Evolutionary conservation across 257 asterid species (phyloP).

Genomic region (Penstemon newberryi): DNA sequence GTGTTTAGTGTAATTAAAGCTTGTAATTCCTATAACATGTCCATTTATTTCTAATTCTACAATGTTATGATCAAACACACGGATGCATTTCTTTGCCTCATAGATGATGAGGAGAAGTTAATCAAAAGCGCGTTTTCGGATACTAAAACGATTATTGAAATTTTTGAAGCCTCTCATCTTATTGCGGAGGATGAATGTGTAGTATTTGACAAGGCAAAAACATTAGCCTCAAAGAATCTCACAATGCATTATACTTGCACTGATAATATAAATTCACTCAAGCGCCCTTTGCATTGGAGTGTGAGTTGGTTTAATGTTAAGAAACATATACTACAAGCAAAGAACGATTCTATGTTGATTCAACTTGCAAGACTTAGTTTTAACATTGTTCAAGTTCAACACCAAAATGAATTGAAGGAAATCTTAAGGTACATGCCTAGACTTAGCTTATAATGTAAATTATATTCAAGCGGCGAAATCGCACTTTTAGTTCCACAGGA

Average conservation of each 20-base stretch:
- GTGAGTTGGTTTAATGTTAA: slow-evolving; percentile 54
- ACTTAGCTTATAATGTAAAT: too few species aligned
- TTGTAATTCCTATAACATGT: too few species aligned
- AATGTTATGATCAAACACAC: background rate
- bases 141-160: slow-evolving; percentile 34
- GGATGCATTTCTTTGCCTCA: slow-evolving; percentile 37
- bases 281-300: slow-evolving; percentile 43
- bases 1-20: too few species aligned
- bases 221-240: background rate
- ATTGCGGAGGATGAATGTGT: slow-evolving; percentile 35
- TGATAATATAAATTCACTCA: background rate
- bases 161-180: slow-evolving; percentile 56
- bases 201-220: slow-evolving; percentile 29
- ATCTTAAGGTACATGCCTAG: slow-evolving; percentile 36
- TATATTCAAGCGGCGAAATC: too few species aligned
- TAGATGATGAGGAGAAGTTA: slow-evolving; percentile 31
- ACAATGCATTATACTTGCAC: background rate
- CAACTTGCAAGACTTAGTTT: slow-evolving; percentile 56
- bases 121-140: background rate
- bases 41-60: too few species aligned
- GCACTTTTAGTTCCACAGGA: too few species aligned
- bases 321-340: slow-evolving; percentile 28
- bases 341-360: slow-evolving; percentile 24
- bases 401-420: slow-evolving; percentile 55
- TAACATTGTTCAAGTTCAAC: slow-evolving; percentile 52